Conservation (phyloP, 306 rosid species). For the Rosa persica region DNA sequence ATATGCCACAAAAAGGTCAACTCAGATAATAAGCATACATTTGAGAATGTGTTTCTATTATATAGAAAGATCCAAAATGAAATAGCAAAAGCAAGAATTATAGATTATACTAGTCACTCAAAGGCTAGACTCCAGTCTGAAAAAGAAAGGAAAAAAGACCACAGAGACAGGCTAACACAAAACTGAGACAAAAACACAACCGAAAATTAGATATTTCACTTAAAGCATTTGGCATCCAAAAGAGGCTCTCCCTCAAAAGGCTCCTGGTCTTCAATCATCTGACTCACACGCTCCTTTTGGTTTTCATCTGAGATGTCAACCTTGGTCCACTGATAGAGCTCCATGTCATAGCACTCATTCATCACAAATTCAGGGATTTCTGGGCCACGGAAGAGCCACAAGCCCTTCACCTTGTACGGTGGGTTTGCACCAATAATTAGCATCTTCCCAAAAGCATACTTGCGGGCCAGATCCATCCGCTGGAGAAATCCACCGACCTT, state of each 20-base stretch:
- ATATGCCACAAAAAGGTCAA: not conserved
- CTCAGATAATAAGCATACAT: not conserved
- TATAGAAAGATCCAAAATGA: not conserved
- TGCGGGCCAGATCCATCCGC: constrained; percentile 87
- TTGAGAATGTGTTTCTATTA: not conserved
- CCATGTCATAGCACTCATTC: constrained; percentile 93
- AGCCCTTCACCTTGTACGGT: constrained; percentile 86
- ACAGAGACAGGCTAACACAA: constrained; percentile 18
- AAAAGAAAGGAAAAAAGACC: not conserved
- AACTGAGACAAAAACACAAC: constrained; percentile 22
- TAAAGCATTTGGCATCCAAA: constrained; percentile 84
- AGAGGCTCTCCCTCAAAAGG: constrained; percentile 83
- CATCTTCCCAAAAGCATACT: constrained; percentile 91
- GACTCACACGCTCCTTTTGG: constrained; percentile 77
- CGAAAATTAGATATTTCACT: constrained; percentile 36
- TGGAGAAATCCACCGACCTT: constrained; percentile 85
- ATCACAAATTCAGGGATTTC: constrained; percentile 73
- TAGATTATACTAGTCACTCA: constrained; percentile 8
- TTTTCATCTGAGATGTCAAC: constrained; percentile 65
- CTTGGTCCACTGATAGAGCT: constrained; percentile 79
- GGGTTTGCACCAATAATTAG: constrained; percentile 70
- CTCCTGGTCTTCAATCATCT: constrained; percentile 79
- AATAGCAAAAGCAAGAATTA: not conserved
- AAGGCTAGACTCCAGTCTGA: not conserved
- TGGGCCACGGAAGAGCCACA: constrained; percentile 91